phyloP scores from a whole-genome alignment of 1,284 basidiomycete species.

The Sparassis latifolia region DNA sequence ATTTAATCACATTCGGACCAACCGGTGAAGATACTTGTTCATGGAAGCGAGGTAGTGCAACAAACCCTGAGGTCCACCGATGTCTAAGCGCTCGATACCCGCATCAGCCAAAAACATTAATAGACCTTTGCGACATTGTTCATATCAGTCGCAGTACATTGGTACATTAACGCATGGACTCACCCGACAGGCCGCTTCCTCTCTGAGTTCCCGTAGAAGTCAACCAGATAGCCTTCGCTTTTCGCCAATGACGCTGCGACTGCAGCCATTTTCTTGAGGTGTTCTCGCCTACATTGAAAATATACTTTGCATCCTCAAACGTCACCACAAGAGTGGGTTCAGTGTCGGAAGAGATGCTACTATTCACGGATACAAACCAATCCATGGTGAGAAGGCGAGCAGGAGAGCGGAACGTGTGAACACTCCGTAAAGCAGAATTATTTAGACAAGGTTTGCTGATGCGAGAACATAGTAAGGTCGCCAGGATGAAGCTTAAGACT shows the following conservation, averaged over 20 bases:
- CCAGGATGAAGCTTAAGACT: not conserved
- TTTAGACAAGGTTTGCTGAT: not conserved
- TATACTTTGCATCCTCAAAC: constrained; percentile 75
- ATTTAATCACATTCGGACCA: constrained; percentile 13
- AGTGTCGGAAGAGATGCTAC: constrained; percentile 62
- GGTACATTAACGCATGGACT: constrained; percentile 13
- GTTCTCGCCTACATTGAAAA: constrained; percentile 85
- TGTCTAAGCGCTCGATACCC: constrained; percentile 46
- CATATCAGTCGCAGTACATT: not conserved
- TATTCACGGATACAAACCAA: constrained; percentile 57
- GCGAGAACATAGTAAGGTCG: not conserved
- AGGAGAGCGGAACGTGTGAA: too few relatives aligned
- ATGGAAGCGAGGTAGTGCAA: constrained; percentile 68
- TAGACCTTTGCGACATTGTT: constrained; percentile 41
- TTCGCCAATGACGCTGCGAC: constrained; percentile 56
- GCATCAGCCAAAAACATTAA: constrained; percentile 82
- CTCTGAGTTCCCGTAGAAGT: constrained; percentile 58
- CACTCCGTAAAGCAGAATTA: not conserved
- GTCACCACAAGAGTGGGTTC: constrained; percentile 70
- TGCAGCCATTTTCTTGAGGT: constrained; percentile 71
- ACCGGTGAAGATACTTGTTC: constrained; percentile 61
- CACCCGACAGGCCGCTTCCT: constrained; percentile 68
- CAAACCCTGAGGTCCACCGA: constrained; percentile 72
- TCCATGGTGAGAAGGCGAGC: constrained; percentile 29
- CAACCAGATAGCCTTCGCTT: constrained; percentile 67